Evolutionary conservation across 2,329 filamentous ascomycete genomes (phyloP), one percentile per base, ranked within the genome.

Genomic region (Monilinia vaccinii-corymbosi): DNA sequence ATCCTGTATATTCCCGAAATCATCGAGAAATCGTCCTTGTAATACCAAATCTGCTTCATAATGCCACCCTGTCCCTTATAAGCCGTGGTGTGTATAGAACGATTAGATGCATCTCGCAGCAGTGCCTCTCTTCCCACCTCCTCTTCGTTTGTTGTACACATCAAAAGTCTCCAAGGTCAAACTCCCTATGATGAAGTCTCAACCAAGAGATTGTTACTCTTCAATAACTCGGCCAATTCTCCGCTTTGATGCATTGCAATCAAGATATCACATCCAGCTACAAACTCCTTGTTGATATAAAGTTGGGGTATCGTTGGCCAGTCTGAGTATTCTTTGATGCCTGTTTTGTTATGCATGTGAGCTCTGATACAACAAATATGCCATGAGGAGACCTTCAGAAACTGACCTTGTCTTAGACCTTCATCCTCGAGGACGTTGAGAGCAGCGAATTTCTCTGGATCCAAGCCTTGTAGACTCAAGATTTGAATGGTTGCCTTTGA

Each of bases 271-370:
- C 92, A 97, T n/a, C 94, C 94, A 59, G 94, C 94, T 50, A 99
- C 80, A 73, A 99, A 99, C 73, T 99, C 93, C 77, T 93, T 93
- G 64, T 95, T 85, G 56, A 99, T 81, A 75, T 97, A 99, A 21
- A 99, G 81, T 75, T 99, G 94, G 8, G 94, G 94, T 73, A 99
- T 97, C 23, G 94, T 99, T 16, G 94, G 94, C 94, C 94, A 99
- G 73, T 97, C 94, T 1, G 92, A 96, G 79, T 94, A 99, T 76
- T 99, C 93, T 78, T 99, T 99, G 78, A 99, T 96, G 56, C 94
- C 93, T 92, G 42, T 58, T 36, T 18, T 28, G 42, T 11, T 10
- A 32, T 32, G 8, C 3, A 11, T 32, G 38, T 53, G 18, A 53
- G 38, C 9, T 16, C 25, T 8, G 9, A 10, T 11, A 32, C 11